phyloP scores from a whole-genome alignment of 2,329 filamentous ascomycete species.

The Keithomyces neogunnii region DNA sequence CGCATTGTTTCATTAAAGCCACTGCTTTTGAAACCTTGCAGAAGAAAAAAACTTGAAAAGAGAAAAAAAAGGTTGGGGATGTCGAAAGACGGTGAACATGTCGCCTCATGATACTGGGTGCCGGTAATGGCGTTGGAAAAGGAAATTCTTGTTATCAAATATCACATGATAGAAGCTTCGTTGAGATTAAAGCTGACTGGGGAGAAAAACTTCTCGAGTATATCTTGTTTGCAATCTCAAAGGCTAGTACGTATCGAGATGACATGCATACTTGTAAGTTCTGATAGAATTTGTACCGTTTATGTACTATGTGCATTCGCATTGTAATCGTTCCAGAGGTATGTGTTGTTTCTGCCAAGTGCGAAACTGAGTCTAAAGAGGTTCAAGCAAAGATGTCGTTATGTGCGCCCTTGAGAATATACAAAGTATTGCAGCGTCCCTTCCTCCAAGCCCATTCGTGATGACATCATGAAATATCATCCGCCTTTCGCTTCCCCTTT shows the following conservation, averaged over 20 bases:
- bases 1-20: conserved; percentile 30
- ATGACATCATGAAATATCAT: conserved; percentile 15
- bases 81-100: neutral
- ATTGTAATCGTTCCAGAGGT: too few species aligned
- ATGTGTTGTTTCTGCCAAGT: too few species aligned
- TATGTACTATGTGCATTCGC: too few species aligned
- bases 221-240: too few species aligned
- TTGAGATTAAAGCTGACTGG: too few species aligned
- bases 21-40: neutral
- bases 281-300: too few species aligned
- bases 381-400: too few species aligned
- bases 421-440: too few species aligned
- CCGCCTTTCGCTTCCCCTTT: conserved; percentile 36
- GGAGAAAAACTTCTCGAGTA: too few species aligned
- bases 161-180: neutral
- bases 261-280: too few species aligned
- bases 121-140: conserved; percentile 17
- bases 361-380: too few species aligned
- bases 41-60: neutral
- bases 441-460: neutral
- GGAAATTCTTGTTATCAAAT: neutral
- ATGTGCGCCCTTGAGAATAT: neutral
- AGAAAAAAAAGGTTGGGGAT: neutral
- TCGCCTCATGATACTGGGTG: conserved; percentile 2
- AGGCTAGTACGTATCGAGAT: too few species aligned